Evolutionary conservation across 345 rosid species (phyloP), one percentile per base, ranked within the genome.

Genomic region (Erodium maritimum): DNA sequence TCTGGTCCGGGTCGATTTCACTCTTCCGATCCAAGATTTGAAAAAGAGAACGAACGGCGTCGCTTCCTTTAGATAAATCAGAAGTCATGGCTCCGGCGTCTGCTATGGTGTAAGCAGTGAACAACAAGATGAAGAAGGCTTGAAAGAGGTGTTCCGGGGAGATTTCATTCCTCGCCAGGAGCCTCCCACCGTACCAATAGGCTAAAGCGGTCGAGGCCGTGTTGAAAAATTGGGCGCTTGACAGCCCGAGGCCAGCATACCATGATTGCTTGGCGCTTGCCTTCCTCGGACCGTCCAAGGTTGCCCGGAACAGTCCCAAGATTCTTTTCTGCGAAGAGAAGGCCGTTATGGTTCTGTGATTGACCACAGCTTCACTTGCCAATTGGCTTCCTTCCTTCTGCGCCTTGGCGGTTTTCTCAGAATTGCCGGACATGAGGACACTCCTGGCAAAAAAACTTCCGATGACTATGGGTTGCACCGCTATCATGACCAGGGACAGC

Each of bases 311-410:
- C 12, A 79, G 82, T n/a, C 77, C 70, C 33, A 72, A 2, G 24
- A 84, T 77, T 71, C 79, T 78, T 67, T 74, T 84, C 73, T 84
- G 91, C 25, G 87, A 79, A 19, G 91, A 84, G 74, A 81, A 81
- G 53, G 91, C 85, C 0, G 91, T 81, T 51, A 84, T 84, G 5
- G 91, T 84, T 68, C 91, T 82, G 58, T 81, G 91, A 78, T 84
- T 84, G 16, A 72, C 63, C 0, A 75, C 82, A 18, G 85, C 85
- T 72, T 84, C 87, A 34, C 87, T 81, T 23, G 87, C 91, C 7
- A 81, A 58, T 34, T 84, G 85, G 70, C 91, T 84, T 63, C 91
- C 87, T 74, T 84, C 82, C 55, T 76, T 81, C 12, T 84, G 91
- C 8, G 85, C 85, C 54, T 81, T 81, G 61, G 67, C 79, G 16